Evolutionary conservation across 2,329 filamentous ascomycete species (phyloP), one percentile per base, ranked within the genome.

Genomic region (Bimuria novae-zelandiae): DNA sequence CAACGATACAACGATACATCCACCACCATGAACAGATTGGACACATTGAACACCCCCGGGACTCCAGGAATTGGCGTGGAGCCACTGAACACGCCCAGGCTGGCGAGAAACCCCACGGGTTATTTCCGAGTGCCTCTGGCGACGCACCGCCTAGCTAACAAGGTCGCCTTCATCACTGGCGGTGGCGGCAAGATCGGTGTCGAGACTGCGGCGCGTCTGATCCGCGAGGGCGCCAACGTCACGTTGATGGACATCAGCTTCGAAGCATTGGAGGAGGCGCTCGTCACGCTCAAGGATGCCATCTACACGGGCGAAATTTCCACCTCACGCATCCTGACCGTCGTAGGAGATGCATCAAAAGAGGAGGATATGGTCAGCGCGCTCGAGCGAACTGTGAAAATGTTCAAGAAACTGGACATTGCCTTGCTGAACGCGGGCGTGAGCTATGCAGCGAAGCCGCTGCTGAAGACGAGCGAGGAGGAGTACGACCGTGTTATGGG

Each of bases 141-240:
- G 21, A 64, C 68, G 29, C 64, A 70, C 50, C 65, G 68, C 16
- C 63, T 72, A 11, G 61, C 62, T 12, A 62, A 63, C 36, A 68
- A 66, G 54, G 68, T 72, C 23, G 67, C 67, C 22, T 52, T 72
- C 48, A 70, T 72, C 58, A 70, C 67, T 1, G 69, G 69, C 29
- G 69, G 67, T 17, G 69, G 62, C 32, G 65, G 67, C 35, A 69
- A 68, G 41, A 67, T 71, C 21, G 68, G 64, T 54, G 62, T 74
- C 12, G 71, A 74, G 56, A 72, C 70, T 7, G 71, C 71, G 16
- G 60, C 64, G 4, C 64, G 74, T 5, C 62, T 75, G 39, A 58
- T 75, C 0, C 59, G 67, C 14, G 74, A 75, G 44, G 73, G 72
- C 23, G 73, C 73, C 22, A 74, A 69, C 17, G 69, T 75, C 29